Evolutionary conservation across 1,284 basidiomycete genomes (phyloP), one percentile per base, ranked within the genome.

Genomic region (Schizophyllum amplum): DNA sequence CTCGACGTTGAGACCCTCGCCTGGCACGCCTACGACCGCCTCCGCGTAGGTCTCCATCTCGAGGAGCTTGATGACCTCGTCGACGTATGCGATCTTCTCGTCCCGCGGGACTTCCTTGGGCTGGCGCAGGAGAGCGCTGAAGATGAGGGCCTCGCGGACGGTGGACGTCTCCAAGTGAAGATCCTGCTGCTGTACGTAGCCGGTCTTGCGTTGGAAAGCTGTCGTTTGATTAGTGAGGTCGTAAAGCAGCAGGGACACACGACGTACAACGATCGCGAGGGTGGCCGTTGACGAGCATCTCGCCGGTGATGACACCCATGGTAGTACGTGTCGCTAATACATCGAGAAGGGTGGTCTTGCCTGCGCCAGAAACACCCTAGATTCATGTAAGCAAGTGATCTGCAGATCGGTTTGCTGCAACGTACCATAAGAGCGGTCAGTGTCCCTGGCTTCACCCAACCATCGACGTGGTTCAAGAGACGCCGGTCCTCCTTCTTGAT

Each of bases 131-230:
- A 84, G 76, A 0, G 93, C 93, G 7, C 87, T 90, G 73, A 95
- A 94, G 22, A 82, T 72, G 0, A 97, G 72, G 0, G 93, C 90
- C 66, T 97, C 93, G 24, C 91, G 81, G 5, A 96, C 92, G 5
- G 87, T 90, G n/a, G 78, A 75, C 13, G 80, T 83, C 0, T 80
- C 72, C n/a, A 87, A 70, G 66, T 92, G 89, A 0, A 86, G 84
- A 71, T 93, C 91, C 73, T 84, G 86, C 67, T 93, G 90, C 65
- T 92, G 89, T 56, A 83, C 86, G 65, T 92, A 92, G 0, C 87
- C 88, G 20, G 77, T 80, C 51, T 59, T 61, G 52, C 50, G 59
- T 52, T 63, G 55, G 56, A 60, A 56, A 6, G 62, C 48, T 50
- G 13, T 4, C 1, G 24, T 3, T 4, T n/a, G 9, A 24, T 11